These are phyloP conservation scores for Backusella morwellensis DNA, from an alignment of 192 early-diverging fungal genomes.

Conservation along the genomic window DNA sequence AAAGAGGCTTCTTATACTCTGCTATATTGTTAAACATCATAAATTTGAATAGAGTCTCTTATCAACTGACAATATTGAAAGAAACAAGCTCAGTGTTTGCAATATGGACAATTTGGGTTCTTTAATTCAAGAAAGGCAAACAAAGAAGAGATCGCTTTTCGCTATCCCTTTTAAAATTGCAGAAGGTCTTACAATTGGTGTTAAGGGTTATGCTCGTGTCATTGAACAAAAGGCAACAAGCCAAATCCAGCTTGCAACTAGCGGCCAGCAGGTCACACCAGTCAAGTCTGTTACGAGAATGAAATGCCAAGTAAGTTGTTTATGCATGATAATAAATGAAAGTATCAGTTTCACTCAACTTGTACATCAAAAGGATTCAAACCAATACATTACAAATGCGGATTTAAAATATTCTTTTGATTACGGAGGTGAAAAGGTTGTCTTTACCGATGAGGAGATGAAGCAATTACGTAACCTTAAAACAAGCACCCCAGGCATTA, in stretches of 20 bases:
- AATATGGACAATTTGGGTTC: conserved; percentile 51
- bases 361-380: conserved; percentile 44
- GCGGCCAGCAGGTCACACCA: conserved; percentile 50
- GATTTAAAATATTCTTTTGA: conserved; percentile 70
- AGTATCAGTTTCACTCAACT: neutral
- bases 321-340: neutral
- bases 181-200: conserved; percentile 60
- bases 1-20: neutral
- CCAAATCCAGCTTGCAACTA: conserved; percentile 46
- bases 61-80: neutral
- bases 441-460: conserved; percentile 75
- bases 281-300: conserved; percentile 56
- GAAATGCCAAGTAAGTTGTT: conserved; percentile 56
- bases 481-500: conserved; percentile 46
- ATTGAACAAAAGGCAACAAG: conserved; percentile 49
- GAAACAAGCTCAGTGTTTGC: conserved; percentile 3
- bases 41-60: neutral
- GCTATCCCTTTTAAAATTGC: conserved; percentile 61
- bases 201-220: conserved; percentile 63
- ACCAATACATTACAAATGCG: conserved; percentile 38
- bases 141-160: conserved; percentile 59
- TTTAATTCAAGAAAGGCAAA: conserved; percentile 58
- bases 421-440: conserved; percentile 65
- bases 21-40: no score
- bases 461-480: conserved; percentile 58